These are phyloP conservation scores for Mucor plumbeus DNA, from an alignment of 371 early-diverging fungal genomes.

Conservation along the genomic window DNA sequence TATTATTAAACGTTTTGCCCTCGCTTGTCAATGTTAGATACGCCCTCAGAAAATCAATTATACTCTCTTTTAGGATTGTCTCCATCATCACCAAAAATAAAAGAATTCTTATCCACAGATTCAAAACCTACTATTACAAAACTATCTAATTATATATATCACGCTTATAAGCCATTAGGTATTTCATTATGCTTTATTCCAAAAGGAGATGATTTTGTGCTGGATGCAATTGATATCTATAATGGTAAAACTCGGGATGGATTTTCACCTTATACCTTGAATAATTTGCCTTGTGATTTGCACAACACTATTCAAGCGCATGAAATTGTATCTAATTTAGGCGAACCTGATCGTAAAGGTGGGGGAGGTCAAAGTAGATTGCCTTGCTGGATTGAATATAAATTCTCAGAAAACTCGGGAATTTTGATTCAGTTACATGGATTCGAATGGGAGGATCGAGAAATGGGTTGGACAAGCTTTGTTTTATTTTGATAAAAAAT, in stretches of 20 bases:
- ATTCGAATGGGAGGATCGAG: conserved; percentile 57
- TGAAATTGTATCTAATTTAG: conserved; percentile 47
- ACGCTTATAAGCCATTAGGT: conserved; percentile 46
- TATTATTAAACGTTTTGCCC: background rate
- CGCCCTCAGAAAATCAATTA: conserved; percentile 11
- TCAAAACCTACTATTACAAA: conserved; percentile 20
- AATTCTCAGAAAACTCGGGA: conserved; percentile 36
- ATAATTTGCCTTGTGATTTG: conserved; percentile 37
- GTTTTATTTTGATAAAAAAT: conserved; percentile 6
- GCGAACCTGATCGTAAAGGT: conserved; percentile 57
- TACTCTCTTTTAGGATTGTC: conserved; percentile 20
- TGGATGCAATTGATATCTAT: conserved; percentile 52
- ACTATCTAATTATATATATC: conserved; percentile 37
- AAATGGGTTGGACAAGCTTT: conserved; percentile 55
- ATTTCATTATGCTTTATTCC: conserved; percentile 47
- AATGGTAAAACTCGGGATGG: conserved; percentile 51
- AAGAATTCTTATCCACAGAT: conserved; percentile 11
- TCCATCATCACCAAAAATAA: conserved; percentile 2
- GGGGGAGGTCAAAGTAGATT: conserved; percentile 48
- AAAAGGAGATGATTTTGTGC: conserved; percentile 1
- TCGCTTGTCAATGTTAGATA: background rate
- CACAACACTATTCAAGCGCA: conserved; percentile 38
- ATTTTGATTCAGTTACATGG: conserved; percentile 53
- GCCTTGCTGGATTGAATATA: conserved; percentile 58
- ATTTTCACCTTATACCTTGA: conserved; percentile 30